Conservation (phyloP, 176 grass and related monocot species). For the Luzula sylvatica region DNA sequence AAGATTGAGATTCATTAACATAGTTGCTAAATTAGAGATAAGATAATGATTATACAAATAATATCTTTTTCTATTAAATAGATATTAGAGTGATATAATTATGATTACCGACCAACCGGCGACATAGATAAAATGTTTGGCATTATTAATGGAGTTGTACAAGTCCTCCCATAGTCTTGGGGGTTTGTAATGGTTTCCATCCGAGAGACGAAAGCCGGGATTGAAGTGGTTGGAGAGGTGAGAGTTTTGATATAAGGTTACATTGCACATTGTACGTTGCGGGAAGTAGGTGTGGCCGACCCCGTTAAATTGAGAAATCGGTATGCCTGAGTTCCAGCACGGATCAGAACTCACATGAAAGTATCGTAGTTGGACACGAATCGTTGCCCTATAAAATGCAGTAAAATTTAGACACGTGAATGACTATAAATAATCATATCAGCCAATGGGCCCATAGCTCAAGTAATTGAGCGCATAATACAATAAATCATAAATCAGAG, state of each 20-base stretch:
- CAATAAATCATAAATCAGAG: no score
- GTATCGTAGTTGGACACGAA: slow-evolving; percentile 37
- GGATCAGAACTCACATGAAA: slow-evolving; percentile 32
- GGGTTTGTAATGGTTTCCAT: slow-evolving; percentile 25
- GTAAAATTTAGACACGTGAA: no score
- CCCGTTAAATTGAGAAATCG: slow-evolving; percentile 22
- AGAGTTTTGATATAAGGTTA: slow-evolving; percentile 71
- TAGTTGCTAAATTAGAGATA: no score
- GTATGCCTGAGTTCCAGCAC: slow-evolving; percentile 44
- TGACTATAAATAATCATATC: no score
- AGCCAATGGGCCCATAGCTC: no score
- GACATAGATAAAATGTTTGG: slow-evolving; percentile 64
- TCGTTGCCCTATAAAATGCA: slow-evolving; percentile 32
- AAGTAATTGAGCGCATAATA: no score
- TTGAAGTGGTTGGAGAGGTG: slow-evolving; percentile 43
- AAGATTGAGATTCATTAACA: no score
- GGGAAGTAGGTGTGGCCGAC: slow-evolving; percentile 45
- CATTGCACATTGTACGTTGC: slow-evolving; percentile 35
- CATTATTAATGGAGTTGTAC: slow-evolving; percentile 41
- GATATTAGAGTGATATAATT: slow-evolving; percentile 15
- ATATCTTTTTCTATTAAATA: background rate
- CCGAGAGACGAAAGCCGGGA: slow-evolving; percentile 26
- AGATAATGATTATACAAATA: no score
- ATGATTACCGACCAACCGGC: slow-evolving; percentile 57
- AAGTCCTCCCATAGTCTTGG: slow-evolving; percentile 68